phyloP scores from a whole-genome alignment of 176 grass and related monocot genomes.

The Juncus effusus region DNA sequence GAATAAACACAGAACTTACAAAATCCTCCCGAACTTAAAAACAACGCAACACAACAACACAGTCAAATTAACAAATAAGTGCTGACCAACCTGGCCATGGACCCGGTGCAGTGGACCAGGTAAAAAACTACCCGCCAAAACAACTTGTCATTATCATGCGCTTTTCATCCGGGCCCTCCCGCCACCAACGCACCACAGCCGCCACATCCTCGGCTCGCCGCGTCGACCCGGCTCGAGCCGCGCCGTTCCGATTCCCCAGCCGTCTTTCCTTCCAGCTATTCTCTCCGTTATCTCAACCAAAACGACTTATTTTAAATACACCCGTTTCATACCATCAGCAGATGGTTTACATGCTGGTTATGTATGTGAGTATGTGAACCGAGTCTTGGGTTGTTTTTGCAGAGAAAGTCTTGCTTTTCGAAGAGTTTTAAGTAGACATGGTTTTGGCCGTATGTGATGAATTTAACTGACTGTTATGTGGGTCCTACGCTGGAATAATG shows the following conservation, averaged over 20 bases:
- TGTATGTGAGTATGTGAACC: too few species aligned
- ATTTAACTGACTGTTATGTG: too few species aligned
- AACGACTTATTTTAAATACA: neutral
- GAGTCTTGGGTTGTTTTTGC: too few species aligned
- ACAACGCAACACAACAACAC: too few species aligned
- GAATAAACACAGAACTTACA: too few species aligned
- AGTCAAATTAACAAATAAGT: neutral
- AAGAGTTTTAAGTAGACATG: too few species aligned
- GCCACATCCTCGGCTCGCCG: neutral
- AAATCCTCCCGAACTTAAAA: too few species aligned
- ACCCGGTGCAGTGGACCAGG: neutral
- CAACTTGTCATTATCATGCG: neutral
- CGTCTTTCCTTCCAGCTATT: neutral
- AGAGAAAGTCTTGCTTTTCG: too few species aligned
- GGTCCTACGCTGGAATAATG: too few species aligned
- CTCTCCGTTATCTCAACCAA: neutral
- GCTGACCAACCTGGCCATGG: neutral
- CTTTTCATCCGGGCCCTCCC: neutral
- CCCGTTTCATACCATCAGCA: neutral
- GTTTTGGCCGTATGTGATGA: too few species aligned
- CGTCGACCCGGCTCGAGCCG: neutral
- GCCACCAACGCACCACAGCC: neutral
- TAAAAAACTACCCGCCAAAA: conserved; percentile 6
- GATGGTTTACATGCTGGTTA: too few species aligned
- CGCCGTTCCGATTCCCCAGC: neutral